phyloP scores from a whole-genome alignment of 2,329 filamentous ascomycete species.

The Furcasterigmium sp. region DNA sequence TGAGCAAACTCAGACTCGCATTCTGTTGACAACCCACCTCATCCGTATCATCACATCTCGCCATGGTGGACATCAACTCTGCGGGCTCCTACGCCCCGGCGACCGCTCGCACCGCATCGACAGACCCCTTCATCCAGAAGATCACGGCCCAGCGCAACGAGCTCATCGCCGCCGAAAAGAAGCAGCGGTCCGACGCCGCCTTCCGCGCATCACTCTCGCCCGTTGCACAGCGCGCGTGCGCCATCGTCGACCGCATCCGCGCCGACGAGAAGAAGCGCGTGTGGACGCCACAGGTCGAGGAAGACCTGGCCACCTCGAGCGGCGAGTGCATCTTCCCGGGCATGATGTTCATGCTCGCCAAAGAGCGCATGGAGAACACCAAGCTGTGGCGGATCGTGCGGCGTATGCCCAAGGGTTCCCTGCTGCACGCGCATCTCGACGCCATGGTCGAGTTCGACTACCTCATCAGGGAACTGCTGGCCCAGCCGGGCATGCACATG shows the following conservation, averaged over 20 bases:
- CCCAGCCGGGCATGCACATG: slow-evolving; percentile 70
- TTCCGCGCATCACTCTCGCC: slow-evolving; percentile 74
- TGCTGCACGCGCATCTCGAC: slow-evolving; percentile 84
- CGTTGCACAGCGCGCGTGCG: slow-evolving; percentile 69
- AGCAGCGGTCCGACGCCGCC: slow-evolving; percentile 65
- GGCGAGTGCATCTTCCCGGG: slow-evolving; percentile 70
- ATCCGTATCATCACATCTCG: too few relatives aligned
- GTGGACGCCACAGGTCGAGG: slow-evolving; percentile 72
- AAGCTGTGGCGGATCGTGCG: slow-evolving; percentile 81
- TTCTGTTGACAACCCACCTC: too few relatives aligned
- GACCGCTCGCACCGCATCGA: too few relatives aligned
- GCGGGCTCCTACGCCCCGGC: too few relatives aligned
- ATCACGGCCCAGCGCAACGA: slow-evolving; percentile 50
- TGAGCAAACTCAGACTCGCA: too few relatives aligned
- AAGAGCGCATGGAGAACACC: slow-evolving; percentile 78
- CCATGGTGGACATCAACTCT: too few relatives aligned
- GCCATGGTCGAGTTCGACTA: slow-evolving; percentile 88
- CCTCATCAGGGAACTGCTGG: slow-evolving; percentile 66
- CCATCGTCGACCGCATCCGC: slow-evolving; percentile 75
- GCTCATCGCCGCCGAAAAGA: slow-evolving; percentile 75
- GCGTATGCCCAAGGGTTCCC: slow-evolving; percentile 81
- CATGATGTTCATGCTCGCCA: slow-evolving; percentile 89
- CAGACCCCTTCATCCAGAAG: slow-evolving; percentile 1
- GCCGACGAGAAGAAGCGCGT: slow-evolving; percentile 68
- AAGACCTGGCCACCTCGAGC: slow-evolving; percentile 58